phyloP scores from a whole-genome alignment of 164 flowering plant species.

The Berberis thunbergii region DNA sequence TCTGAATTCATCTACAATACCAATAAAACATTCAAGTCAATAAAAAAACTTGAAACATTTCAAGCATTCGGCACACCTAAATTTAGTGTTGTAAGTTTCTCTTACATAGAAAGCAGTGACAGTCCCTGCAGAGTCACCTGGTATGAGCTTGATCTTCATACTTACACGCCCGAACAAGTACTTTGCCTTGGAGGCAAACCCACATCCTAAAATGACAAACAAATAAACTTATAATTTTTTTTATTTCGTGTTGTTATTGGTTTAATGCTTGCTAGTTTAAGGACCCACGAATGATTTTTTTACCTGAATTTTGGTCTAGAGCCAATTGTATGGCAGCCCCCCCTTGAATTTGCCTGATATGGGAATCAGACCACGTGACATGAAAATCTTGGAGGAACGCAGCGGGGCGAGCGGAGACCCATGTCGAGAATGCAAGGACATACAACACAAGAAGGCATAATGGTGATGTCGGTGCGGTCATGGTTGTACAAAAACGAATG shows the following conservation, averaged over 20 bases:
- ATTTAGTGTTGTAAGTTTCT: neutral
- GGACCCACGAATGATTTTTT: neutral
- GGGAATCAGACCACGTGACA: slow-evolving; percentile 74
- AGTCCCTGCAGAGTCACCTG: slow-evolving; percentile 93
- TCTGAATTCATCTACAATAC: slow-evolving; percentile 8
- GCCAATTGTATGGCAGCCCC: slow-evolving; percentile 68
- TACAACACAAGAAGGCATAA: slow-evolving; percentile 1
- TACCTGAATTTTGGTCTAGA: slow-evolving; percentile 77
- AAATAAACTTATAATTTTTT: too few relatives aligned
- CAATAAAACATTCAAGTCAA: neutral
- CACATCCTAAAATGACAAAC: slow-evolving; percentile 51
- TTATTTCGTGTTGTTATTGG: too few relatives aligned
- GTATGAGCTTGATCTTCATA: slow-evolving; percentile 85
- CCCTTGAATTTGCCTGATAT: slow-evolving; percentile 55
- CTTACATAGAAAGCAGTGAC: slow-evolving; percentile 88
- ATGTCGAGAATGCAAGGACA: slow-evolving; percentile 12
- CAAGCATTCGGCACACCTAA: neutral
- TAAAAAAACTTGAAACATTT: neutral
- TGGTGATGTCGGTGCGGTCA: neutral
- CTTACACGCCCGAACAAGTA: slow-evolving; percentile 77
- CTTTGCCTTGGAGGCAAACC: slow-evolving; percentile 67
- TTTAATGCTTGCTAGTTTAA: too few relatives aligned
- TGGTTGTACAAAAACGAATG: neutral
- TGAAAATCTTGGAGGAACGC: slow-evolving; percentile 66
- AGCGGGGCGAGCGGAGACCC: slow-evolving; percentile 44